These are phyloP conservation scores for Prillingera fragicola DNA, from an alignment of 1,284 basidiomycete species.

Conservation along the genomic window DNA sequence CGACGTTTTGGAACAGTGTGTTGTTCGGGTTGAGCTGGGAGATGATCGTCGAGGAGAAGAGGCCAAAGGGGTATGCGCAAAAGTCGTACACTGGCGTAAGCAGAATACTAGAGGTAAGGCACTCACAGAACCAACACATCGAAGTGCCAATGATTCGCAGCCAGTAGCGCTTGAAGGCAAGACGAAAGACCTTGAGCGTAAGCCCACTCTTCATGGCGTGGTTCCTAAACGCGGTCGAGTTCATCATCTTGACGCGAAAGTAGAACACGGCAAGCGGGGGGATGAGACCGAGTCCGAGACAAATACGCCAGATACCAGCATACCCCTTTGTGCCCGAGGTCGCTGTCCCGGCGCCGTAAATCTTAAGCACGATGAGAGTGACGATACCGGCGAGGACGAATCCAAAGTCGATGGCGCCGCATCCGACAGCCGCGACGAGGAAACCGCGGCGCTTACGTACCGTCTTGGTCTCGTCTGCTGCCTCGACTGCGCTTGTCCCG, in stretches of 20 bases:
- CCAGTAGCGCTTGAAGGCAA: conserved; percentile 65
- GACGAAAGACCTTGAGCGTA: conserved; percentile 18
- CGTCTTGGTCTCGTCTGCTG: conserved; percentile 61
- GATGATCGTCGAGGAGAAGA: conserved; percentile 61
- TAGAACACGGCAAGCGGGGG: conserved; percentile 29
- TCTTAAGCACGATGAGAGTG: conserved; percentile 23
- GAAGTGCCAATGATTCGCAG: conserved; percentile 55
- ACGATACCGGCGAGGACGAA: conserved; percentile 20
- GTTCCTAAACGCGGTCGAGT: conserved; percentile 29
- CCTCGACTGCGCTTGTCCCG: conserved; percentile 60
- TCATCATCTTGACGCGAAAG: conserved; percentile 30
- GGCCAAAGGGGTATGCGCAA: conserved; percentile 54
- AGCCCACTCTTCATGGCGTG: conserved; percentile 20
- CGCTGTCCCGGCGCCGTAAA: conserved; percentile 12
- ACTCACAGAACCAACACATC: conserved; percentile 55
- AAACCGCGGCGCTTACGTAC: conserved; percentile 55
- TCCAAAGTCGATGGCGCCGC: conserved; percentile 36
- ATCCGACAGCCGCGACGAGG: conserved; percentile 69
- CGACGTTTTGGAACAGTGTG: conserved; percentile 42
- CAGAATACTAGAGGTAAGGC: too few species aligned
- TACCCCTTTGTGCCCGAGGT: conserved; percentile 6
- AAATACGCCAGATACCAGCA: conserved; percentile 27
- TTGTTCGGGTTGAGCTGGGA: conserved; percentile 52
- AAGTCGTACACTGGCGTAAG: conserved; percentile 57
- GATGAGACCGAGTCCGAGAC: conserved; percentile 26